phyloP scores from a whole-genome alignment of 441 rosid species.

The Gossypium davidsonii region DNA sequence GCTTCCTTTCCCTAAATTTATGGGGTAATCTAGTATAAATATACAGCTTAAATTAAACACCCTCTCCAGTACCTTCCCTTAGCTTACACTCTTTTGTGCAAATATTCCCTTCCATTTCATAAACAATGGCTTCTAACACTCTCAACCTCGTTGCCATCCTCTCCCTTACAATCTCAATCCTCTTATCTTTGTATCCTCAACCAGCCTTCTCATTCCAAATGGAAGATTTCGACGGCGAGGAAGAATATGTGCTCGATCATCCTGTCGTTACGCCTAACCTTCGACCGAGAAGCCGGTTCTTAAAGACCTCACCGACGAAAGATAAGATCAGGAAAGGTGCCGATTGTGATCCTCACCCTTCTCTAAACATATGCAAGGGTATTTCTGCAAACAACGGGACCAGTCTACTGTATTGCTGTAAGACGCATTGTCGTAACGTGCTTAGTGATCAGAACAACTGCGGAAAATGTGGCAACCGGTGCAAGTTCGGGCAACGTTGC shows the following conservation, averaged over 20 bases:
- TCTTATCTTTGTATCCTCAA: conserved; percentile 25
- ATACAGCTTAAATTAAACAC: not conserved
- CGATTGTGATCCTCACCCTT: no score
- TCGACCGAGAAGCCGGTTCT: no score
- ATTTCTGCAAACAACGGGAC: no score
- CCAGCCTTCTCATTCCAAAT: conserved; percentile 23
- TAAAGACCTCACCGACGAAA: no score
- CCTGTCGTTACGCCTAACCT: conserved; percentile 8
- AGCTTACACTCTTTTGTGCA: conserved; percentile 18
- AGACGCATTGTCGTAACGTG: no score
- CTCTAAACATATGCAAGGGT: no score
- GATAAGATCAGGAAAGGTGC: no score
- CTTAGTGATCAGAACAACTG: no score
- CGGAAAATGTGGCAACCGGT: no score
- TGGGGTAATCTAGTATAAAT: not conserved
- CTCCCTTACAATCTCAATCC: conserved; percentile 21
- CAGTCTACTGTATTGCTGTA: no score
- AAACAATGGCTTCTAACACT: conserved; percentile 23
- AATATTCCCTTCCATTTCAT: not conserved
- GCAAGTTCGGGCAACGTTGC: no score
- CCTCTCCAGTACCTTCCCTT: not conserved
- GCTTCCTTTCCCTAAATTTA: not conserved
- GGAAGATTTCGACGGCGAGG: conserved; percentile 24
- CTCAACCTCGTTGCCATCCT: conserved; percentile 18
- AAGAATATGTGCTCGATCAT: conserved; percentile 44